phyloP scores from a whole-genome alignment of 306 rosid genomes.

The Urtica urens region DNA sequence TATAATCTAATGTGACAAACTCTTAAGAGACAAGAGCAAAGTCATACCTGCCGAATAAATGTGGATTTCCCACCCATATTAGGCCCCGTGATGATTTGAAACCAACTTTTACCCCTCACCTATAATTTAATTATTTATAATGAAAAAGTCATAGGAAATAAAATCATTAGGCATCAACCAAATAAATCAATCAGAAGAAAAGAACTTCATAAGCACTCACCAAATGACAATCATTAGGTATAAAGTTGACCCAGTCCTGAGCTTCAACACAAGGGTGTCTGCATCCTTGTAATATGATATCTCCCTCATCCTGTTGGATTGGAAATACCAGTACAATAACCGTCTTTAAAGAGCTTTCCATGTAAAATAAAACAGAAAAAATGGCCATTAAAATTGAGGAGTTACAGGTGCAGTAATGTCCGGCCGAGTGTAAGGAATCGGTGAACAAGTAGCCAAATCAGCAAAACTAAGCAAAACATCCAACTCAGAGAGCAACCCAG shows the following conservation, averaged over 20 bases:
- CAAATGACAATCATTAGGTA: slow-evolving; percentile 89
- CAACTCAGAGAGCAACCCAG: slow-evolving; percentile 69
- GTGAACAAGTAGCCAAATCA: slow-evolving; percentile 83
- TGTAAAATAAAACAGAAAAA: neutral
- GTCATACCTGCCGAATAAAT: slow-evolving; percentile 78
- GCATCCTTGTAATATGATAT: slow-evolving; percentile 77
- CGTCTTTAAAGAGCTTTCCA: slow-evolving; percentile 2
- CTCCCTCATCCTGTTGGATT: slow-evolving; percentile 57
- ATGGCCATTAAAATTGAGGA: slow-evolving; percentile 8
- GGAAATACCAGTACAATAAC: slow-evolving; percentile 14
- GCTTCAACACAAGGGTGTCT: slow-evolving; percentile 99
- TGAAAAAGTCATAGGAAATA: too few species aligned
- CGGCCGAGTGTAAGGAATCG: slow-evolving; percentile 87
- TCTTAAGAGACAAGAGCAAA: neutral
- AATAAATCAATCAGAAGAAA: too few species aligned
- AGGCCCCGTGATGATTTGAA: slow-evolving; percentile 93
- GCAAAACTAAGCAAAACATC: slow-evolving; percentile 91
- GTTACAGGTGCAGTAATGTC: slow-evolving; percentile 66
- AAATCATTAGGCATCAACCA: too few species aligned
- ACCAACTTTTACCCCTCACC: slow-evolving; percentile 94
- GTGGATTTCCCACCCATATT: slow-evolving; percentile 99
- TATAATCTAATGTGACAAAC: slow-evolving; percentile 11
- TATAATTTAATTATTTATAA: slow-evolving; percentile 9
- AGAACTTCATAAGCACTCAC: slow-evolving; percentile 59
- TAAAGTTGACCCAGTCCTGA: slow-evolving; percentile 96